Percentiles rank a stretch among this genome's conserved stretches.
Evolutionary conservation across 163 green algal species (phyloP).

Genomic region (Scenedesmus sp.): DNA sequence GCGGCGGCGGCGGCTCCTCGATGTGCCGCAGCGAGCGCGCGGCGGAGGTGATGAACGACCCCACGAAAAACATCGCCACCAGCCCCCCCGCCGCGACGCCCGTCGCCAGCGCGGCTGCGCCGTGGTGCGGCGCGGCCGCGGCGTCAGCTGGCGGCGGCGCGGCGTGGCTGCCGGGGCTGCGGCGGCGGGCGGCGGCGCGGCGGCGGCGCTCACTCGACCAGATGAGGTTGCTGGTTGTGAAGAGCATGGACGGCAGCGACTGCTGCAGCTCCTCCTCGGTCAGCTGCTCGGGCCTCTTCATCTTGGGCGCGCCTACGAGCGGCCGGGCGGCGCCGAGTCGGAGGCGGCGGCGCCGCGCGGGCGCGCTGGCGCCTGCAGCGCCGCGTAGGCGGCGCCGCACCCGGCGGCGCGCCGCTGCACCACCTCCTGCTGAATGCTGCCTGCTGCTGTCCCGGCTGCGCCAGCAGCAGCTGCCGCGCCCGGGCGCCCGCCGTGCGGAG

Average conservation of each 20-base stretch:
- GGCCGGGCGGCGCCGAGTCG: no score
- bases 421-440: no score
- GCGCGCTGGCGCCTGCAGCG: no score
- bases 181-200: no score
- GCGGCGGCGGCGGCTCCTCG: constrained; percentile 4
- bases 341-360: no score
- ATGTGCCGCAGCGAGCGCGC: constrained; percentile 11
- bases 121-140: neutral
- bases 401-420: no score
- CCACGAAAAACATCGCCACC: constrained; percentile 38
- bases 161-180: no score
- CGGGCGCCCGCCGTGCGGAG: no score
- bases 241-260: constrained; percentile 42
- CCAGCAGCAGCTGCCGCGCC: neutral
- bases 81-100: constrained; percentile 38
- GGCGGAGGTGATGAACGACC: constrained; percentile 24
- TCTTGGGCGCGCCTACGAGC: neutral
- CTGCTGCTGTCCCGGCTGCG: neutral
- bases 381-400: no score
- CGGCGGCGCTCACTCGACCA: constrained; percentile 37
- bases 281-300: constrained; percentile 31
- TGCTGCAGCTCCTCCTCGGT: constrained; percentile 30
- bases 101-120: constrained; percentile 27
- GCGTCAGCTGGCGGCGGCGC: no score
- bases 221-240: constrained; percentile 47